Base-by-base conservation (phyloP, 345 rosid genomes). In the Salix arbutifolia region DNA sequence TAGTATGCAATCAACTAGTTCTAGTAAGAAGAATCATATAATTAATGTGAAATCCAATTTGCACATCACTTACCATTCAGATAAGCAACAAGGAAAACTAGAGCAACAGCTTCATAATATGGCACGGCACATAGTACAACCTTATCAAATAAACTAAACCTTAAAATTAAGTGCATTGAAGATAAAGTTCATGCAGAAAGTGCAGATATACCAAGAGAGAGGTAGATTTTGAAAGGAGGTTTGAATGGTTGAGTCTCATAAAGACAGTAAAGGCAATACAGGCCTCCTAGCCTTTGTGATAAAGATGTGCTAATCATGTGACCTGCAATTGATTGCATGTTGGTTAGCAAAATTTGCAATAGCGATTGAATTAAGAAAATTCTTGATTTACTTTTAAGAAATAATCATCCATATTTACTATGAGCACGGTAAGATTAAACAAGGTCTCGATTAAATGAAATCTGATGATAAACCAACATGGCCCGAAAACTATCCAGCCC, bases 241-340 rank as follows among this genome's bases (percentile, higher is more conserved):
- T 90, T 89, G 75, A 88, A 95, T 46, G 93, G 96, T 79, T 95
- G 96, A 84, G 87, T 87, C 85, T 89, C 97, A 75, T 91, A 84
- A 50, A 93, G 92, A 83, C 93, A 95, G 85, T 86, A 93, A 62
- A 95, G 96, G 90, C 98, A 95, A 84, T 93, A 91, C 25, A 95
- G 86, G 56, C 93, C 98, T 58, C 96, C 98, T n/a, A 91, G 83
- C 79, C 91, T 88, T 71, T 69, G 72, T 72, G 91, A 86, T 42
- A 95, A 89, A 35, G 94, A 83, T 73, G 72, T 60, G 67, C 83
- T 77, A 65, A 87, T 62, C 84, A 96, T 84, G 78, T 90, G 85
- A 83, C 96, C 98, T 96, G 91, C 86, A 85, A 46, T 48, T 16
- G 75, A 74, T 73, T 60, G 53, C 52, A 35, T 7, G 37, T 50